A percentile compares a stretch with the other conserved stretches of the same genome.
Conservation (phyloP, 2,329 filamentous ascomycete genomes). For the Colletotrichum agaves region DNA sequence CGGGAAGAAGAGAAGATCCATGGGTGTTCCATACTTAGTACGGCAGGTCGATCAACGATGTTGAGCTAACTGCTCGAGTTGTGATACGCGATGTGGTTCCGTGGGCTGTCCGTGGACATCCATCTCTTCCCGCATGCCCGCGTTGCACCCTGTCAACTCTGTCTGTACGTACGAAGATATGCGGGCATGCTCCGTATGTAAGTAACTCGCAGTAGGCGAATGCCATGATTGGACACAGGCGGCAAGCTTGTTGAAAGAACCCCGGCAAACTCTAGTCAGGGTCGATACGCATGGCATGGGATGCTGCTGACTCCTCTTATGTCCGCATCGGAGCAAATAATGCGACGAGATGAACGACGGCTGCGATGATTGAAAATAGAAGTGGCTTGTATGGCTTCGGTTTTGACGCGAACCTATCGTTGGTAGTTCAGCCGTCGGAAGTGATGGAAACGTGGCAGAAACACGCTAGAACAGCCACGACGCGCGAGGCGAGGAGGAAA, state of each 20-base stretch:
- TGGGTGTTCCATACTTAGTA: conserved; percentile 11
- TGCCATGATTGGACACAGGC: background rate
- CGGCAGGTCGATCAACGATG: conserved; percentile 16
- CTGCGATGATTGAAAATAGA: conserved; percentile 1
- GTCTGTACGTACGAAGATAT: conserved; percentile 28
- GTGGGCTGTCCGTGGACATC: conserved; percentile 5
- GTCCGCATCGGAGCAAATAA: conserved; percentile 6
- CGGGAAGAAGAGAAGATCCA: conserved; percentile 13
- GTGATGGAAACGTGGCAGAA: conserved; percentile 8
- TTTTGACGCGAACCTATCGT: background rate
- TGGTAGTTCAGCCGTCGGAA: background rate
- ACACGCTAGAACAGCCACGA: conserved; percentile 25
- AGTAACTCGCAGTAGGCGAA: conserved; percentile 32
- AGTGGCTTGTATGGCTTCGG: background rate
- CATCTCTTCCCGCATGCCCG: conserved; percentile 10
- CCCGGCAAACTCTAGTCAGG: conserved; percentile 20
- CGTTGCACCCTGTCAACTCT: conserved; percentile 24
- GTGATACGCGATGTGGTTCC: conserved; percentile 20
- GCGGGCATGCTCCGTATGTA: conserved; percentile 31
- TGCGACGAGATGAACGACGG: background rate
- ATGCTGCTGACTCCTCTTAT: conserved; percentile 3
- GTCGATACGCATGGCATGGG: conserved; percentile 11
- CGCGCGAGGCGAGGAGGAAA: background rate
- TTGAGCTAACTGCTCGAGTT: background rate
- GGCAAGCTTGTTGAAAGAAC: background rate